Percentiles rank a stretch among this genome's conserved stretches.
phyloP scores from a whole-genome alignment of 164 flowering plant species.

The Echeveria elegans region DNA sequence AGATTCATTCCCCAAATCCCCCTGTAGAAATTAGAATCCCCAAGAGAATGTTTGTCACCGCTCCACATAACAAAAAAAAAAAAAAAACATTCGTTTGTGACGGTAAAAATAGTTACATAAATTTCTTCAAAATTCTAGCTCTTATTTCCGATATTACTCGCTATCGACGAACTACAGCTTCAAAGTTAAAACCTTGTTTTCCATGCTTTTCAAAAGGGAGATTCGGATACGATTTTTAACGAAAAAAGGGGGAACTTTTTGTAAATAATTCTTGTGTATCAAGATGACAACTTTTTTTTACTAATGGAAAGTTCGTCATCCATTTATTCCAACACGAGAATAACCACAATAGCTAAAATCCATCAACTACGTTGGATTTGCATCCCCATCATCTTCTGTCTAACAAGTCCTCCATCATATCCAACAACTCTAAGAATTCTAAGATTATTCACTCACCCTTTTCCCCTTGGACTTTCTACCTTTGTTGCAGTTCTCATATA shows the following conservation, averaged over 20 bases:
- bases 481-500: conserved; percentile 11
- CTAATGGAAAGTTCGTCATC: conserved; percentile 13
- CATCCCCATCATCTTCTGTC: conserved; percentile 13
- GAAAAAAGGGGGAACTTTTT: background rate
- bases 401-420: conserved; percentile 4
- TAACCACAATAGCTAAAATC: conserved; percentile 19
- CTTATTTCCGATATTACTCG: background rate
- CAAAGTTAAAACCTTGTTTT: too few relatives aligned
- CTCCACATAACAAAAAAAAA: too few relatives aligned
- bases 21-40: conserved; percentile 5
- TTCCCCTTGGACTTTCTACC: conserved; percentile 18
- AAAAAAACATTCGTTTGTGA: too few relatives aligned
- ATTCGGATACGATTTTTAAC: conserved; percentile 11
- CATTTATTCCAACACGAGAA: conserved; percentile 14
- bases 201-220: background rate
- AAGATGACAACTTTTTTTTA: conserved; percentile 9
- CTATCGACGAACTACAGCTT: background rate
- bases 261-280: background rate
- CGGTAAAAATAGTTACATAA: too few relatives aligned
- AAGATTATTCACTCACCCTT: conserved; percentile 11
- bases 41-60: background rate
- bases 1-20: conserved; percentile 14
- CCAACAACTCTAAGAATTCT: conserved; percentile 14
- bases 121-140: background rate
- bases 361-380: conserved; percentile 19